Conservation (phyloP, 345 rosid genomes). For the Arabidopsis arenosa region DNA sequence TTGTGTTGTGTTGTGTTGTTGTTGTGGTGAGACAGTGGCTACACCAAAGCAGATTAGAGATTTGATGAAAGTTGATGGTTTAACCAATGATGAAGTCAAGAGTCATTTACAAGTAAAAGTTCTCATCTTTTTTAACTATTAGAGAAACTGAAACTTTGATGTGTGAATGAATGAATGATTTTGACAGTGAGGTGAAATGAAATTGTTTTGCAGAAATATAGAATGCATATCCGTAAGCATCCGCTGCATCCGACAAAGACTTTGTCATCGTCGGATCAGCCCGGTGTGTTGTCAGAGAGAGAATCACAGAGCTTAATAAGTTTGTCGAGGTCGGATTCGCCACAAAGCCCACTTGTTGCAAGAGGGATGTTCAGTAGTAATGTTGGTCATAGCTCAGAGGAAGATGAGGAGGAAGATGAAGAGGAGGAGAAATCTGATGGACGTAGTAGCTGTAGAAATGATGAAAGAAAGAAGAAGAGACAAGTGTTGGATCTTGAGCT, state of each 20-base stretch:
- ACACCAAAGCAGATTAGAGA: constrained; percentile 87
- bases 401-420: constrained; percentile 50
- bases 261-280: constrained; percentile 47
- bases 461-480: constrained; percentile 33
- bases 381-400: constrained; percentile 53
- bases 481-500: constrained; percentile 42
- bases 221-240: constrained; percentile 69
- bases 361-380: constrained; percentile 51
- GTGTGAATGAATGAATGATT: constrained; percentile 20
- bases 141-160: background rate
- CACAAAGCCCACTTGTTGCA: constrained; percentile 61
- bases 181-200: constrained; percentile 22
- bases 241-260: constrained; percentile 49
- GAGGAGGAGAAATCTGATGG: constrained; percentile 61
- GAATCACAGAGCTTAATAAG: constrained; percentile 49
- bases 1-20: constrained; percentile 28
- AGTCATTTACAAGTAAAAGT: constrained; percentile 81
- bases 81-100: constrained; percentile 91
- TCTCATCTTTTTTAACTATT: background rate
- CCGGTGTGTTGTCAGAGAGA: constrained; percentile 36
- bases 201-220: constrained; percentile 64
- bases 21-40: constrained; percentile 57
- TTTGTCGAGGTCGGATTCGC: constrained; percentile 60
- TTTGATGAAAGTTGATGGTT: constrained; percentile 81
- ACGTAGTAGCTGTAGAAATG: constrained; percentile 56